Base-by-base conservation (phyloP, 805 yeast species). In the Naumovozyma baii region DNA sequence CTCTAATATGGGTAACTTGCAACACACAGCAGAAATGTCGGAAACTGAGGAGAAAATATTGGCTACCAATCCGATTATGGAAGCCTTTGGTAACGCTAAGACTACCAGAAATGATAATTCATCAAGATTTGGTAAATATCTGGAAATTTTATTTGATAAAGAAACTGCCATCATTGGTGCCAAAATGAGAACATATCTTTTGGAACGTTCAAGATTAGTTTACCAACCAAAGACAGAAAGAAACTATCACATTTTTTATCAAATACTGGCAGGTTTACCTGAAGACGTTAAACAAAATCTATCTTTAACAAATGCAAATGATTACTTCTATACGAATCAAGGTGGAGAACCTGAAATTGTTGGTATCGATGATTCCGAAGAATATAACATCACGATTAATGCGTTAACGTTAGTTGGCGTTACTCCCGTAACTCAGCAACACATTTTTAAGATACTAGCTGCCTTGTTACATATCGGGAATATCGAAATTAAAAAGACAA, bases 161-260 rank as follows among this genome's bases (percentile, higher is more conserved):
- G 57, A 74, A 18, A 79, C 83, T 16, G 74, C 83, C 28, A 90
- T 90, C 53, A 81, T 87, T 51, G 98, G 97, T 57, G 98, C 98
- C 5, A 73, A 90, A 55, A 83, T 92, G 46, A 75, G 96, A 64
- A 90, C 97, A 0, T 90, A 88, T 61, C 67, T 90, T 50, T 73
- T 90, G 52, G 98, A 90, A 64, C 78, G 98, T 50, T 86, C 96
- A 29, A 76, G 98, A 61, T 72, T 90, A 50, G 97, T 90, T 3
- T 88, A 85, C 62, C 98, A 90, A 64, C 96, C 96, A 2, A 58
- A 69, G 5, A 66, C 72, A n/a, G 98, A 90, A 65, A 78, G 98
- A 60, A 90, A 90, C 61, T 90, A 90, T 63, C 97, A 90, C 59
- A 86, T 90, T 34, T 90, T 90, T 58, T 90, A 90, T 63, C 98